These are phyloP conservation scores for Jatropha curcas DNA, from an alignment of 345 rosid species.

Conservation along the genomic window DNA sequence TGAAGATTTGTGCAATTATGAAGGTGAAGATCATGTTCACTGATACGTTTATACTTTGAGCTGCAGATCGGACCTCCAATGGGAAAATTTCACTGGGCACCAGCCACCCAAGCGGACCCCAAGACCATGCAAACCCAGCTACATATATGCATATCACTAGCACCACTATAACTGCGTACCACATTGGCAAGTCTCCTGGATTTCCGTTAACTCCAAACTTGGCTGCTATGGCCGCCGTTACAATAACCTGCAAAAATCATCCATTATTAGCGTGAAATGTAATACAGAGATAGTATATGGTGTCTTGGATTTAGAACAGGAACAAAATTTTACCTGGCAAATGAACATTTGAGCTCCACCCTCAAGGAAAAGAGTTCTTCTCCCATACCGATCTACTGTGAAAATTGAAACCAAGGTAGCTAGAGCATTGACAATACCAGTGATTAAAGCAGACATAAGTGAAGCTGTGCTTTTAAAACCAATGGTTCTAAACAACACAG, in stretches of 20 bases:
- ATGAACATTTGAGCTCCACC: slow-evolving; percentile 38
- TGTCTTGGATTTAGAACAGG: too few species aligned
- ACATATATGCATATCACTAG: slow-evolving; percentile 44
- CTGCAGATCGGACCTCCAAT: slow-evolving; percentile 59
- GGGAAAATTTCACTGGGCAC: slow-evolving; percentile 67
- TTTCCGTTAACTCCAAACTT: slow-evolving; percentile 52
- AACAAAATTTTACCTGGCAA: slow-evolving; percentile 21
- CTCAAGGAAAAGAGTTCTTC: slow-evolving; percentile 28
- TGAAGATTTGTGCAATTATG: slow-evolving; percentile 58
- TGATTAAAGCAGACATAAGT: slow-evolving; percentile 27
- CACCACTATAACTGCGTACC: slow-evolving; percentile 39
- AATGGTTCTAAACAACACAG: slow-evolving; percentile 36
- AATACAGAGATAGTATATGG: too few species aligned
- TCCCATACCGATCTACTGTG: slow-evolving; percentile 31
- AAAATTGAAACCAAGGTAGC: slow-evolving; percentile 31
- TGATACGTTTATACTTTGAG: slow-evolving; percentile 47
- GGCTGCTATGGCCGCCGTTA: slow-evolving; percentile 40
- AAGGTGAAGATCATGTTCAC: slow-evolving; percentile 62
- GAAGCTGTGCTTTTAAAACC: slow-evolving; percentile 35
- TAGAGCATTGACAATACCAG: slow-evolving; percentile 22
- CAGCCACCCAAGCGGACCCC: slow-evolving; percentile 71
- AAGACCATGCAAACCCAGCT: slow-evolving; percentile 63
- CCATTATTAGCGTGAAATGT: too few species aligned
- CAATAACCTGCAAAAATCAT: slow-evolving; percentile 29
- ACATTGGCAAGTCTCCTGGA: slow-evolving; percentile 31